Percentiles rank a stretch among this genome's conserved stretches.
Conservation (phyloP, 805 yeast genomes). For the Pichia phayaonensis region DNA sequence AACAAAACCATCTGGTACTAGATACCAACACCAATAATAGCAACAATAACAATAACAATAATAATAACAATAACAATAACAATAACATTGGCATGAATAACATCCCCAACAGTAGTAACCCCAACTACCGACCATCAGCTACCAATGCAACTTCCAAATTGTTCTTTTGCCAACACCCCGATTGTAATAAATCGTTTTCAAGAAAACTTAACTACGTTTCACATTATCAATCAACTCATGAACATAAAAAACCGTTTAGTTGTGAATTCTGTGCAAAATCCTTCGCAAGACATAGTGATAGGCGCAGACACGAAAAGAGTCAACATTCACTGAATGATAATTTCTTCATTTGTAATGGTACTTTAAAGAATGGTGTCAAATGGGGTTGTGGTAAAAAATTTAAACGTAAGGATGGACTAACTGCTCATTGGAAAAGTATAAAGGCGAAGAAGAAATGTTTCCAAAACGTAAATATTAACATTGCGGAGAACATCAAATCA, state of each 20-base stretch:
- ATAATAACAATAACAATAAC: neutral
- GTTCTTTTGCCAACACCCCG: slow-evolving; percentile 22
- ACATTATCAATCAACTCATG: slow-evolving; percentile 28
- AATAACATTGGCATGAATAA: neutral
- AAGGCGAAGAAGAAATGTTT: slow-evolving; percentile 30
- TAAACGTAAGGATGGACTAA: slow-evolving; percentile 29
- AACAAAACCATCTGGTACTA: neutral
- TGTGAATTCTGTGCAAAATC: slow-evolving; percentile 24
- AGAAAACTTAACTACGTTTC: slow-evolving; percentile 29
- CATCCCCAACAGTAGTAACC: too few relatives aligned
- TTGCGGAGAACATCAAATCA: neutral
- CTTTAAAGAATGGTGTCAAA: slow-evolving; percentile 20
- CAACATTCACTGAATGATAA: slow-evolving; percentile 23
- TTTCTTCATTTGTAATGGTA: slow-evolving; percentile 26
- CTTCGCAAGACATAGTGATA: slow-evolving; percentile 30
- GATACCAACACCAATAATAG: neutral
- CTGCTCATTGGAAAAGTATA: slow-evolving; percentile 31
- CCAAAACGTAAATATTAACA: slow-evolving; percentile 12
- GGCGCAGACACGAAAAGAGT: slow-evolving; percentile 29
- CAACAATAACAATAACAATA: neutral
- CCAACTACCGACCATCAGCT: neutral
- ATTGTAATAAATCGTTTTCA: slow-evolving; percentile 26
- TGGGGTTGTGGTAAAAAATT: slow-evolving; percentile 33
- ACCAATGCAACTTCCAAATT: slow-evolving; percentile 7
- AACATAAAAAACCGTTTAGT: slow-evolving; percentile 27